Evolutionary conservation across 1,139 yeast species (phyloP), one percentile per base, ranked within the genome.

Genomic region (Suhomyces anneliseae): DNA sequence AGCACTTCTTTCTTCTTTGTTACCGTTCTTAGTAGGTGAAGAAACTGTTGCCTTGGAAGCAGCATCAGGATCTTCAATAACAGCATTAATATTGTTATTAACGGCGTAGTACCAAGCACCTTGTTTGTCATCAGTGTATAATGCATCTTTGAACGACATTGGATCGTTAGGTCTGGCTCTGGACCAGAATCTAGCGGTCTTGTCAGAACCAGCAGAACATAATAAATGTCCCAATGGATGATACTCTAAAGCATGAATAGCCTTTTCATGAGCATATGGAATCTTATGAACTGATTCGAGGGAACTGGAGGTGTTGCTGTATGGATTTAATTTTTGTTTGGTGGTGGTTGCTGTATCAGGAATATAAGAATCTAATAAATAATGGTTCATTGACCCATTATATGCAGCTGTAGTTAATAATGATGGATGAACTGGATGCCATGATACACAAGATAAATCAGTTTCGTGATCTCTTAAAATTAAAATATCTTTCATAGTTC

Each of bases 121-220:
- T 44, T 74, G 76, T 58, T 85, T 86, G 44, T 84, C 86, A 60
- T 83, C 82, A 11, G 87, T 83, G 65, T 86, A 85, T 50, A 89
- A 83, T 19, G 90, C 86, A 64, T 92, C 97, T 54, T 84, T 82
- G 68, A 83, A 90, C 3, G 92, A 87, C 62, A 79, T 80, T 0
- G 90, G 87, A 68, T 93, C 99, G 56, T 86, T 87, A 1, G 97
- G 98, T 61, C 96, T 76, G 1, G 95, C 87, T 45, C 99, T 76
- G 34, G 93, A 84, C 99, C 99, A 93, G 68, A 93, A 89, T 52
- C 97, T 72, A n/a, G 96, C 90, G 10, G 95, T 83, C 61, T 95
- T 81, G 66, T 93, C 99, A 50, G 95, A 90, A 27, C 97, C 93
- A 0, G 97, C 98, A 12, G 97, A 84, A 50, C 95, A 86, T 40